Evolutionary conservation across 345 rosid species (phyloP).

Genomic region (Citrus hindsii): DNA sequence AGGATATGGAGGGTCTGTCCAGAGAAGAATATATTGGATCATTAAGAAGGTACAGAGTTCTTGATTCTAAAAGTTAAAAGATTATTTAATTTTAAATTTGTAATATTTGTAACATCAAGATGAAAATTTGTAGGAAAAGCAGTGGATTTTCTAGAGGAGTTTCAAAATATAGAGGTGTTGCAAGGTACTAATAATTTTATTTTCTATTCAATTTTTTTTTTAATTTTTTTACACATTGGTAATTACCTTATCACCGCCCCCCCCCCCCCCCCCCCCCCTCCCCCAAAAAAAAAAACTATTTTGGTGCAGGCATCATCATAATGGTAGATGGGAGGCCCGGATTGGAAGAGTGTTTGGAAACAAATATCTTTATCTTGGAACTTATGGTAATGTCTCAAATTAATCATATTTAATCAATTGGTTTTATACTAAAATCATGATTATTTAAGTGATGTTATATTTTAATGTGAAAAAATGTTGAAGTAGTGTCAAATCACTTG

Average conservation of each 20-base stretch:
- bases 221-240: background rate
- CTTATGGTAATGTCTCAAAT: conserved; percentile 42
- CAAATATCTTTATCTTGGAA: conserved; percentile 74
- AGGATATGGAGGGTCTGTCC: conserved; percentile 73
- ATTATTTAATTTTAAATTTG: background rate
- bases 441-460: no score
- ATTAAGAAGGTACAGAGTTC: conserved; percentile 48
- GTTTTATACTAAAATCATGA: background rate
- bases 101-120: background rate
- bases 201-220: no score
- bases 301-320: conserved; percentile 58
- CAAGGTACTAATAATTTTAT: conserved; percentile 45
- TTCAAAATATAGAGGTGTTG: conserved; percentile 93
- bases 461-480: no score
- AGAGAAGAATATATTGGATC: conserved; percentile 93
- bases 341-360: conserved; percentile 75
- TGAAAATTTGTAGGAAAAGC: conserved; percentile 53
- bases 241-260: background rate
- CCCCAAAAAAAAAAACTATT: no score
- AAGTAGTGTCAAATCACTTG: no score
- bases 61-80: no score
- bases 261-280: no score
- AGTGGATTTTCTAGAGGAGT: conserved; percentile 96
- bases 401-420: background rate
- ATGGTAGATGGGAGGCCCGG: conserved; percentile 88